Evolutionary conservation across 108 stramenopile genomes (phyloP), one percentile per base, ranked within the genome.

Genomic region (Fistulifera pelliculosa): DNA sequence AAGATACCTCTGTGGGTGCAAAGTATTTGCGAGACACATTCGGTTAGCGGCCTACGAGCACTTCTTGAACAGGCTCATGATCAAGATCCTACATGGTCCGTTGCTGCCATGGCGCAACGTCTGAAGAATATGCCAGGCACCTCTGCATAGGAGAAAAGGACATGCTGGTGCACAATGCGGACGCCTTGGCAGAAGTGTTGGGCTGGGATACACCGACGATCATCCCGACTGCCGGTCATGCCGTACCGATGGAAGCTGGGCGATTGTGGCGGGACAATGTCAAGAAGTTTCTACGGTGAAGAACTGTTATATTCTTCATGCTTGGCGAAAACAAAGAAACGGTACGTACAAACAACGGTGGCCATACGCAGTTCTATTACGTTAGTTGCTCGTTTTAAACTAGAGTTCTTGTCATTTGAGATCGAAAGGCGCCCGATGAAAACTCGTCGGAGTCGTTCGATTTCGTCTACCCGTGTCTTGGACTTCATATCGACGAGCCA

Each of bases 111-210:
- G 75, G 77, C 77, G 31, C 42, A 65, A 40, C 65, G 69, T 17
- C 66, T 83, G 38, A 19, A 43, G 21, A n/a, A 23, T 19, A 27
- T 35, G 8, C 8, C 31, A 35, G 60, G 43, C 58, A 40, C 56
- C 21, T 76, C 38, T 52, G 70, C 22, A 77, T 83, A 1, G 81
- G 81, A 14, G 66, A 68, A 14, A 24, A 70, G 17, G 81, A 83
- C 61, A 49, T 55, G n/a, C 40, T 64, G 15, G 47, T 43, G 0
- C 54, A 71, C 35, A 75, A 62, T 1, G 38, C 50, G 0, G 48
- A 35, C 27, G 43, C 74, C 24, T 49, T 49, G 18, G 39, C 44
- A 11, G 11, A 62, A 40, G 31, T 52, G 11, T 57, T 79, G 4
- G 67, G 60, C 27, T 56, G 27, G 38, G 21, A 38, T 17, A 24